Evolutionary conservation across 208 protist species (phyloP), one percentile per base, ranked within the genome.

Genomic region (Acanthamoeba lenticulata): DNA sequence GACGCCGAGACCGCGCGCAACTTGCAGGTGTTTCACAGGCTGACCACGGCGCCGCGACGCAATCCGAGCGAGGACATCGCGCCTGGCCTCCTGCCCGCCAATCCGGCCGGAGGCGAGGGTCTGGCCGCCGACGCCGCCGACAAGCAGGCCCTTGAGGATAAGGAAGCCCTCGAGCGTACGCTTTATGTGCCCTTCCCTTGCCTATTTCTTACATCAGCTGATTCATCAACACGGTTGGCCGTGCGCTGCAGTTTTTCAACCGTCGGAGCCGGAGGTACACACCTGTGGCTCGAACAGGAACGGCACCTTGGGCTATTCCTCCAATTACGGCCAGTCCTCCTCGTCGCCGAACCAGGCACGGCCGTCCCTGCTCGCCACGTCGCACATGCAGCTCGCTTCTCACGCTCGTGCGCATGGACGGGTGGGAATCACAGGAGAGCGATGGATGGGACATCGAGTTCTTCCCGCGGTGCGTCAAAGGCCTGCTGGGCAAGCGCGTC

Each of bases 391-490:
- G n/a, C n/a, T n/a, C n/a, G n/a, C n/a, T n/a, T n/a, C n/a, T n/a
- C n/a, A n/a, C n/a, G n/a, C n/a, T n/a, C n/a, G n/a, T n/a, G n/a
- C n/a, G n/a, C n/a, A n/a, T n/a, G n/a, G n/a, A n/a, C n/a, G n/a
- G n/a, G n/a, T n/a, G n/a, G n/a, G n/a, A n/a, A n/a, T n/a, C n/a
- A n/a, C 38, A 44, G 21, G 67, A n/a, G 57, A n/a, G 42, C 15
- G 67, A 42, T 5, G 67, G 36, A 2, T 77, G 67, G 67, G 67
- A 77, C 36, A 44, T 77, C 36, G 67, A 77, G 36, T 44, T 45
- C 67, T 77, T 77, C 34, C 67, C 67, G 13, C 67, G 67, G 36
- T 77, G 67, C 67, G 42, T 77, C 67, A 77, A 77, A 17, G 38
- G 67, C 34, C 67, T 77, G 1, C 21, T 44, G 38, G 67, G 67